Conservation (phyloP, 768 basidiomycete species). For the Suillus ampliporus region DNA sequence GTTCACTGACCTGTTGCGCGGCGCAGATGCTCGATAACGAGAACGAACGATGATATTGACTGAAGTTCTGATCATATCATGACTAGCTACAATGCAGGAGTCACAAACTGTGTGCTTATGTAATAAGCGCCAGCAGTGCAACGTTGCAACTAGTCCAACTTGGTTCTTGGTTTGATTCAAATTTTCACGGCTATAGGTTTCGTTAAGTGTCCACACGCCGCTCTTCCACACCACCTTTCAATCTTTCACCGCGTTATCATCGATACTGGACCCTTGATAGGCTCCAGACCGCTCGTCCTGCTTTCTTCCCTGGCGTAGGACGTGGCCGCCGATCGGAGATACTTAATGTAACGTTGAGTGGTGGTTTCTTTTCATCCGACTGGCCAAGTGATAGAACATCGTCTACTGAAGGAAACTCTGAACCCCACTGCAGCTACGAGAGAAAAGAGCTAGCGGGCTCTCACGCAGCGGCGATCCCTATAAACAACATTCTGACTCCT, state of each 20-base stretch:
- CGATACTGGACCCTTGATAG: background rate
- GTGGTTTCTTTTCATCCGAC: background rate
- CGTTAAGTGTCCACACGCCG: background rate
- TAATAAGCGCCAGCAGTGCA: conserved; percentile 2
- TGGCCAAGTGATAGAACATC: background rate
- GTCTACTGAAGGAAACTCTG: background rate
- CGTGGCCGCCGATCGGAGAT: background rate
- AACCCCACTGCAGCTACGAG: background rate
- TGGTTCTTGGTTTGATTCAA: background rate
- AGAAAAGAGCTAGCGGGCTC: background rate
- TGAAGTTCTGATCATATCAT: conserved; percentile 30
- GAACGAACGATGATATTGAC: conserved; percentile 17
- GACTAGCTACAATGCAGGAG: conserved; percentile 1
- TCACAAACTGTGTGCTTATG: conserved; percentile 8
- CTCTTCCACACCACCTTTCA: background rate
- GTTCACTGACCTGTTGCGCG: conserved; percentile 13
- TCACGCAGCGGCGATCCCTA: conserved; percentile 10
- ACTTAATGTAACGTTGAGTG: conserved; percentile 5
- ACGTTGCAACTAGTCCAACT: background rate
- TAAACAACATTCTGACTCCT: conserved; percentile 11
- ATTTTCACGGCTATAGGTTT: background rate
- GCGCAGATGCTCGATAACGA: conserved; percentile 14
- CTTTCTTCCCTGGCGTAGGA: background rate
- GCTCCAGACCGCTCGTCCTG: background rate
- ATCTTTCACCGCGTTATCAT: conserved; percentile 1